phyloP scores from a whole-genome alignment of 2,329 filamentous ascomycete genomes.

The Pestalotiopsis sp. region DNA sequence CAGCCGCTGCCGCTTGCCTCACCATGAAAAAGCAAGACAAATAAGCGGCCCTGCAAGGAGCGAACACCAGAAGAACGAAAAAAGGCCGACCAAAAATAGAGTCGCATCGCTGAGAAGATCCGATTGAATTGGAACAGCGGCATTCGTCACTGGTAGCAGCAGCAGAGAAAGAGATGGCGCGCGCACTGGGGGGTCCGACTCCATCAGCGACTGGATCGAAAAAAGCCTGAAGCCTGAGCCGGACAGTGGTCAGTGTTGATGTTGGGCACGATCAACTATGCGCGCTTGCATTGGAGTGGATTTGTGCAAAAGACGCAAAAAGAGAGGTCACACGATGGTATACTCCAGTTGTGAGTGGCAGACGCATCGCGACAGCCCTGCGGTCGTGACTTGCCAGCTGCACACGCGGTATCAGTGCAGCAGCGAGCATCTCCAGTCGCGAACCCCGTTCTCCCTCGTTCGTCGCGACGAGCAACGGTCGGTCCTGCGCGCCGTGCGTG shows the following conservation, averaged over 20 bases:
- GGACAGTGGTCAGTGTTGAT: not conserved
- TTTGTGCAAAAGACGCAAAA: not conserved
- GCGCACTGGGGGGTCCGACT: not conserved
- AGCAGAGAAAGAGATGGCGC: not conserved
- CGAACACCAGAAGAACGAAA: not conserved
- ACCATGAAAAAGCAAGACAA: not conserved
- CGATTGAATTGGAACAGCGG: not conserved
- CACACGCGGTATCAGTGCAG: conserved; percentile 11
- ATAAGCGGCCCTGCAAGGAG: conserved; percentile 4
- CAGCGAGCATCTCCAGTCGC: not conserved
- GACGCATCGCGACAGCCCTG: not conserved
- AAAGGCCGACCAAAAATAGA: not conserved
- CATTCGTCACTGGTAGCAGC: not conserved
- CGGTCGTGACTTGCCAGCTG: conserved; percentile 13
- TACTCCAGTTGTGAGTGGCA: conserved; percentile 2
- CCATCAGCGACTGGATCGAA: not conserved
- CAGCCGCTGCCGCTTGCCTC: conserved; percentile 17
- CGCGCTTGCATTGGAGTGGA: not conserved
- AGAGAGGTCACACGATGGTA: conserved; percentile 13
- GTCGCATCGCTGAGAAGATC: not conserved
- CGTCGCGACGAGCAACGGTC: conserved; percentile 8
- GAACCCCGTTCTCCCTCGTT: conserved; percentile 5
- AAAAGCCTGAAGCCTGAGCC: not conserved
- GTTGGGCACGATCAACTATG: not conserved
- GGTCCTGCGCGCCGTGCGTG: conserved; percentile 7